Conservation (phyloP, 371 early-diverging fungal species). For the Mortierella sp. region DNA sequence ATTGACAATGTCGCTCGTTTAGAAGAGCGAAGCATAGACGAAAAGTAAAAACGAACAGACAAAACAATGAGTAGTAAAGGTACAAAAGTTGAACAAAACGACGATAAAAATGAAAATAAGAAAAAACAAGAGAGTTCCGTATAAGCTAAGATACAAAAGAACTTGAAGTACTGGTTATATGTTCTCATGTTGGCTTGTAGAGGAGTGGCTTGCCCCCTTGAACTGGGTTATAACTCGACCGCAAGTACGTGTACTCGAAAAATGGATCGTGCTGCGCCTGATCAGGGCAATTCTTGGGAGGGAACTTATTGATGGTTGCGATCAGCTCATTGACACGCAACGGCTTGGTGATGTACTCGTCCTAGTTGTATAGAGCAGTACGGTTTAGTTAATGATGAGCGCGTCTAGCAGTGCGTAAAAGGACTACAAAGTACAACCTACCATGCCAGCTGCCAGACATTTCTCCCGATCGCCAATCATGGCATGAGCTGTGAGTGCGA, state of each 20-base stretch:
- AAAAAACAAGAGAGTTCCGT: too few relatives aligned
- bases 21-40: too few relatives aligned
- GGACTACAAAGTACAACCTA: conserved; percentile 10
- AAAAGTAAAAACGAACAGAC: background rate
- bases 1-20: too few relatives aligned
- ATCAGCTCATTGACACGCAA: conserved; percentile 65
- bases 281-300: conserved; percentile 46
- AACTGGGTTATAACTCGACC: background rate
- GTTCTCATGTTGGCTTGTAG: conserved; percentile 1
- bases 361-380: conserved; percentile 7
- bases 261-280: conserved; percentile 23
- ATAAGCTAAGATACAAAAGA: background rate
- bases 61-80: too few relatives aligned
- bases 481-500: conserved; percentile 84
- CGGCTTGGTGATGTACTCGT: conserved; percentile 45
- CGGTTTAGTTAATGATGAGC: background rate
- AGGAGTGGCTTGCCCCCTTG: background rate
- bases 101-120: too few relatives aligned
- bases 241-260: conserved; percentile 18
- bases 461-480: conserved; percentile 85
- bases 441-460: conserved; percentile 80
- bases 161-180: background rate
- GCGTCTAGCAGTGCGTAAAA: too few relatives aligned
- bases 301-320: conserved; percentile 69
- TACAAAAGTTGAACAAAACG: background rate